These are phyloP conservation scores for Paraconiothyrium sp. DNA, from an alignment of 2,329 filamentous ascomycete species.

Conservation along the genomic window DNA sequence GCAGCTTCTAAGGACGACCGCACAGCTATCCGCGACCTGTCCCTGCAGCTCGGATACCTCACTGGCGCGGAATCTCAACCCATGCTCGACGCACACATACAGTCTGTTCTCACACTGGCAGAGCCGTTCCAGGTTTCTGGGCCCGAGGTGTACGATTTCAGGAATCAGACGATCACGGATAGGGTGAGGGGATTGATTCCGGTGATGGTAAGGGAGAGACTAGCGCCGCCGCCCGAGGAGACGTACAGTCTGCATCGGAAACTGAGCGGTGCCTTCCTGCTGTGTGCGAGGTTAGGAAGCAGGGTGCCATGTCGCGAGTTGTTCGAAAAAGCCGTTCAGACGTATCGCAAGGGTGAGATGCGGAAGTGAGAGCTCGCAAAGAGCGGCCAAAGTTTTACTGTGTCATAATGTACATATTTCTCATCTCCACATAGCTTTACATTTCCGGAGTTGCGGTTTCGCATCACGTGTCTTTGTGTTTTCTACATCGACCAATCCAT, in stretches of 20 bases:
- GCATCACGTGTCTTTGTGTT: too few relatives aligned
- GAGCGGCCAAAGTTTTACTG: conserved; percentile 11
- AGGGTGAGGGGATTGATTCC: conserved; percentile 88
- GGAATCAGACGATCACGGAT: conserved; percentile 94
- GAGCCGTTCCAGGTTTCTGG: conserved; percentile 84
- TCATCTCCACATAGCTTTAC: too few relatives aligned
- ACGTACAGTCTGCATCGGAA: conserved; percentile 97
- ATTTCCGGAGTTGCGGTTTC: too few relatives aligned
- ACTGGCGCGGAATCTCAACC: conserved; percentile 85
- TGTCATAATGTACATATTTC: background rate
- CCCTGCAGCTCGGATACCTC: conserved; percentile 84
- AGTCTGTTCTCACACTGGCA: conserved; percentile 86
- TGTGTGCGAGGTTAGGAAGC: conserved; percentile 88
- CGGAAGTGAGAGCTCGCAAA: background rate
- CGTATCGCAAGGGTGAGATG: conserved; percentile 39
- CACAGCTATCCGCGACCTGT: conserved; percentile 70
- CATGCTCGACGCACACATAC: conserved; percentile 92
- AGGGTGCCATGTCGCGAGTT: conserved; percentile 81
- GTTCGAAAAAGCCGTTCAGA: conserved; percentile 69
- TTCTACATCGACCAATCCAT: too few relatives aligned
- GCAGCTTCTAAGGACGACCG: conserved; percentile 80
- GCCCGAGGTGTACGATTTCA: conserved; percentile 89
- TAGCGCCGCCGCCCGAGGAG: conserved; percentile 94
- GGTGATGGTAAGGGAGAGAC: conserved; percentile 87
- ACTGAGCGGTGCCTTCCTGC: conserved; percentile 90